Base-by-base conservation (phyloP, 176 grass and related monocot genomes). In the Eremochloa ophiuroides region DNA sequence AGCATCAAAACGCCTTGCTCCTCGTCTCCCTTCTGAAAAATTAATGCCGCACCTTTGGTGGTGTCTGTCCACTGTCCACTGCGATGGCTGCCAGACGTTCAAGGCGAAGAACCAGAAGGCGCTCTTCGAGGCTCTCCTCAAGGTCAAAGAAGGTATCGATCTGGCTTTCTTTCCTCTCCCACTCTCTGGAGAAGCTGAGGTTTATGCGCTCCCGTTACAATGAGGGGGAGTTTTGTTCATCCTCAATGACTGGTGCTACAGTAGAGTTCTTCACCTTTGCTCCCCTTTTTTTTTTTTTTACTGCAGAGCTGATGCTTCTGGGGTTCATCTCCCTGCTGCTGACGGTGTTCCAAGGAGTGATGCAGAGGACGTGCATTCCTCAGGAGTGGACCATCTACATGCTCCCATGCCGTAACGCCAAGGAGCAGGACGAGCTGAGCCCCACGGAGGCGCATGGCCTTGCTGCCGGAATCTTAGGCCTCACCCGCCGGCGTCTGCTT, bases 271-370 rank as follows among this genome's bases (percentile, higher is more conserved):
- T 16, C n/a, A n/a, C n/a, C n/a, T n/a, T n/a, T n/a, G n/a, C n/a
- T n/a, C n/a, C n/a, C n/a, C n/a, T n/a, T n/a, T n/a, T n/a, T n/a
- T n/a, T n/a, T n/a, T n/a, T n/a, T n/a, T n/a, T n/a, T n/a, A n/a
- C n/a, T n/a, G 72, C 87, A 98, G 95, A 98, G 76, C 62, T 98
- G 78, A 98, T 98, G 95, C 90, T 95, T 67, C 83, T 94, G 66
- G 95, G 95, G 22, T 98, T 98, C 79, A 98, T 98, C 87, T 98
- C 95, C 31, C 82, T 98, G 66, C 86, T 98, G 55, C 87, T 98
- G 23, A 98, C 92, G 62, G 95, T 98, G 63, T 89, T 81, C 33
- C 92, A 98, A 86, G 88, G 84, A 10, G 31, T 78, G 74, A 84
- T 94, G 75, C 92, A 88, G 78, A 80, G 50, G 82, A 89, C 90